Evolutionary conservation across 192 early-diverging fungal species (phyloP), one percentile per base, ranked within the genome.

Genomic region (Thamnidium elegans): DNA sequence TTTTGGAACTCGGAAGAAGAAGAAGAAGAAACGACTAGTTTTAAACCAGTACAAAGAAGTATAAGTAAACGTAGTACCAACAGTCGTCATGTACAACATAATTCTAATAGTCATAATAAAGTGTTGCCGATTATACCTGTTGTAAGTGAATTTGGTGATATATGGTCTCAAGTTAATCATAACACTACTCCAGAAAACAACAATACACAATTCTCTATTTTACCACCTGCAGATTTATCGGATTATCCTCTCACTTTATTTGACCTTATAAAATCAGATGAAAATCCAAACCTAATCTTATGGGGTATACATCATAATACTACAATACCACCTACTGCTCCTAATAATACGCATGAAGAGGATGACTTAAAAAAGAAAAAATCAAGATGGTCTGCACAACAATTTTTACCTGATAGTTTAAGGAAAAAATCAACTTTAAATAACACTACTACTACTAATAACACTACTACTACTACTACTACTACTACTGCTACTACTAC

Each of bases 301-400:
- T 75, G 74, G 74, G 74, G 74, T 1, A 17, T 36, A 47, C 53
- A 70, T 46, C 50, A 64, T n/a, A 65, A 75, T n/a, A 26, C 62
- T 2, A 58, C 46, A 4, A 21, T 58, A 13, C 51, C 70, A 15
- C 21, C 51, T 4, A 60, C 51, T 20, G 21, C 55, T 42, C 46
- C 53, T 14, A 1, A 51, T 0, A 7, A 51, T 0, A 7, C 58
- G 2, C 15, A 26, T 48, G 46, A 48, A 48, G 6, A 48, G 1
- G 17, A 48, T 19, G 17, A 15, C 36, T 39, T 39, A 39, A 39
- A 39, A 39, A 62, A 62, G 30, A 62, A 32, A 14, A 62, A 50
- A 31, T 30, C 30, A 17, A 62, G 47, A 36, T 62, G 60, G 44
- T 50, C 47, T 7, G 58, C 58, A n/a, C 36, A 59, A 3, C 36